phyloP scores from a whole-genome alignment of 345 rosid species.

The Arabis alpina region DNA sequence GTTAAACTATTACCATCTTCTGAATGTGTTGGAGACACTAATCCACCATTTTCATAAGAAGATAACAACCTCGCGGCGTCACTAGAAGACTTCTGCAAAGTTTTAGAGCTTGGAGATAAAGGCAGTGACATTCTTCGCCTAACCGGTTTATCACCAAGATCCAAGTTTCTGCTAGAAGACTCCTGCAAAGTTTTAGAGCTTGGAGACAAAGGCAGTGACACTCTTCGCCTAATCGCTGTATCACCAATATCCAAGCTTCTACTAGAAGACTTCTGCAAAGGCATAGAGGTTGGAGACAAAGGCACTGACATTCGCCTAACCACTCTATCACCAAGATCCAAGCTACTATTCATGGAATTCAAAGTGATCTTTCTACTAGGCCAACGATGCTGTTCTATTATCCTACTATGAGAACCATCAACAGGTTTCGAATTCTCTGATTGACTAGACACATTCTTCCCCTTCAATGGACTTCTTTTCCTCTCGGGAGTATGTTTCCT shows the following conservation, averaged over 20 bases:
- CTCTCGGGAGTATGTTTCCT: slow-evolving; percentile 79
- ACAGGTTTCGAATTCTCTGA: slow-evolving; percentile 86
- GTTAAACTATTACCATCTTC: slow-evolving; percentile 47
- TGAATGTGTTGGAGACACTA: slow-evolving; percentile 44
- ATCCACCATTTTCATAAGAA: slow-evolving; percentile 48
- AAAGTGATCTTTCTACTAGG: slow-evolving; percentile 66
- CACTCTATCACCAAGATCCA: too few species aligned
- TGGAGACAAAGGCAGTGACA: too few species aligned
- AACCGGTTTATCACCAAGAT: slow-evolving; percentile 54
- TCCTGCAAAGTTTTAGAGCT: too few species aligned
- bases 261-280: too few species aligned
- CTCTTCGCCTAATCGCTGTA: too few species aligned
- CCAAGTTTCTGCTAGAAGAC: slow-evolving; percentile 62
- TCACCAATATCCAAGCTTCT: too few species aligned
- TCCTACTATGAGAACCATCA: slow-evolving; percentile 58
- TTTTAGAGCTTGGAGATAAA: slow-evolving; percentile 42
- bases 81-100: slow-evolving; percentile 59
- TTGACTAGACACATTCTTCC: slow-evolving; percentile 63
- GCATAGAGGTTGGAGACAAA: too few species aligned
- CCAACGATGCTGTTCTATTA: slow-evolving; percentile 88
- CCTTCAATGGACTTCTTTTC: too few species aligned
- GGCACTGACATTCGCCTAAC: too few species aligned
- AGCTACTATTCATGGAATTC: slow-evolving; percentile 50
- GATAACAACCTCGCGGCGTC: slow-evolving; percentile 54
- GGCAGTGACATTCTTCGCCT: slow-evolving; percentile 52